Evolutionary conservation across 2,329 filamentous ascomycete genomes (phyloP).

Genomic region (Raffaelea albimanens): DNA sequence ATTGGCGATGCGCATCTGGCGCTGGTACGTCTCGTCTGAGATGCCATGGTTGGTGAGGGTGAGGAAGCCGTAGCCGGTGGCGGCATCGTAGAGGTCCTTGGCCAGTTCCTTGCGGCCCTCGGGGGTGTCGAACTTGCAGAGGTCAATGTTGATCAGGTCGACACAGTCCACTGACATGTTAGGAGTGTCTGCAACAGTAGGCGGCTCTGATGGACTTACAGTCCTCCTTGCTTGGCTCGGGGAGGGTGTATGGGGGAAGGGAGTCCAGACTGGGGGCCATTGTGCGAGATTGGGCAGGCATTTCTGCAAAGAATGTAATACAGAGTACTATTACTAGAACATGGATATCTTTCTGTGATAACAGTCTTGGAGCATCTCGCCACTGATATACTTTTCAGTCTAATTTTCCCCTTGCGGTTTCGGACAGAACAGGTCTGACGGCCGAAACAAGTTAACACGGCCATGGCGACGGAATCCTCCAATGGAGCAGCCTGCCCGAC

Average conservation of each 20-base stretch:
- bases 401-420: not conserved
- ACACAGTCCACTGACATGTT: not conserved
- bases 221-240: not conserved
- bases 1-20: constrained; percentile 4
- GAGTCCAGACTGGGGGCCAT: not conserved
- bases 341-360: not conserved
- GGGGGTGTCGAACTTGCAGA: not conserved
- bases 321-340: not conserved
- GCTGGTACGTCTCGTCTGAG: not conserved
- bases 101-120: constrained; percentile 1
- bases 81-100: not conserved
- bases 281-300: not conserved
- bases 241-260: not conserved
- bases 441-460: not conserved
- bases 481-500: too few species aligned
- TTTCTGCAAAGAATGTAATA: not conserved
- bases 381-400: not conserved
- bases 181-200: not conserved
- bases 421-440: too few species aligned
- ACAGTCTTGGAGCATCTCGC: not conserved
- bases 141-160: constrained; percentile 1
- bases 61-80: constrained; percentile 1
- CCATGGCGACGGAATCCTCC: too few species aligned
- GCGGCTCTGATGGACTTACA: not conserved
- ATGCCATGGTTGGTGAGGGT: constrained; percentile 3